phyloP scores from a whole-genome alignment of 257 asterid genomes.

The Solanum piurae region DNA sequence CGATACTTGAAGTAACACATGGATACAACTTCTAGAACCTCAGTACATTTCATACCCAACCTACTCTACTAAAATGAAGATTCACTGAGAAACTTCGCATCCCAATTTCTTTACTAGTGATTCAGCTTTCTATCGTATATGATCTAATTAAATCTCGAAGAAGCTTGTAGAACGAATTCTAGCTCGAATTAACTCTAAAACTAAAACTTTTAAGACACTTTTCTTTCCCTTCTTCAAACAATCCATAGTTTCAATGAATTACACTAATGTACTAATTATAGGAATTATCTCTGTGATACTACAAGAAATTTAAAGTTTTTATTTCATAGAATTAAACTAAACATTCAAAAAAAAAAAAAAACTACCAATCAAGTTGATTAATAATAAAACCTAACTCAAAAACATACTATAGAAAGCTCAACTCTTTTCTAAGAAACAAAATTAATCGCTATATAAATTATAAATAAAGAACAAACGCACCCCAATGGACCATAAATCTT shows the following conservation, averaged over 20 bases:
- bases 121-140: neutral
- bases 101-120: neutral
- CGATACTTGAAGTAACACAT: neutral
- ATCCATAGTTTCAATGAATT: neutral
- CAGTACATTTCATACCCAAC: neutral
- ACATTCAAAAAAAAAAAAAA: neutral
- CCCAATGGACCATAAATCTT: conserved; percentile 49
- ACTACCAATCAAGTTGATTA: neutral
- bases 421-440: neutral
- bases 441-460: neutral
- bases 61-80: neutral
- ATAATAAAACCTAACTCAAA: neutral
- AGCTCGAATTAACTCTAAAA: neutral
- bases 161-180: neutral
- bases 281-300: neutral
- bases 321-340: neutral
- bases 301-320: neutral
- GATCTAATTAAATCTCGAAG: neutral
- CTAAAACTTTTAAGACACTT: neutral
- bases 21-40: neutral
- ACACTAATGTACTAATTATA: neutral
- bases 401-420: neutral
- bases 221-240: neutral
- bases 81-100: neutral
- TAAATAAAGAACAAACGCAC: conserved; percentile 21